Evolutionary conservation across 2,329 filamentous ascomycete genomes (phyloP).

Genomic region (Elsinoe batatas): DNA sequence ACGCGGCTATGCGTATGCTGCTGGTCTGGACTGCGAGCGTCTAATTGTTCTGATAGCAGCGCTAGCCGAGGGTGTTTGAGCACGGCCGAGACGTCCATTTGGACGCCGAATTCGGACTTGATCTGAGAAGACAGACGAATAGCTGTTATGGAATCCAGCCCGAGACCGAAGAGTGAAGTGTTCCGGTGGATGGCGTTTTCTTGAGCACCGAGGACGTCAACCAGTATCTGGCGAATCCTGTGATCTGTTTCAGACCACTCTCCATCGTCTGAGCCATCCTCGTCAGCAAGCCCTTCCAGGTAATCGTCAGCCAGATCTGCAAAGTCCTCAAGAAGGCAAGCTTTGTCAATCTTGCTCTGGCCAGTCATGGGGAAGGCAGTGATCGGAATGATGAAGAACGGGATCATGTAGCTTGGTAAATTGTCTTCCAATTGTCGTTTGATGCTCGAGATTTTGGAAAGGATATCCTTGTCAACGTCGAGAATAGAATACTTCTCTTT

Average conservation of each 20-base stretch:
- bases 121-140: slow-evolving; percentile 58
- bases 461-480: slow-evolving; percentile 25
- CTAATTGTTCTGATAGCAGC: slow-evolving; percentile 41
- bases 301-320: slow-evolving; percentile 34
- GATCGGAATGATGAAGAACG: slow-evolving; percentile 62
- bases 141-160: slow-evolving; percentile 73
- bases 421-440: slow-evolving; percentile 45
- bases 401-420: slow-evolving; percentile 71
- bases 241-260: slow-evolving; percentile 49
- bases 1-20: neutral
- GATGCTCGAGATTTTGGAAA: slow-evolving; percentile 34
- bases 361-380: slow-evolving; percentile 58
- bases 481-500: slow-evolving; percentile 30
- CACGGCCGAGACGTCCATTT: slow-evolving; percentile 57
- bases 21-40: slow-evolving; percentile 19
- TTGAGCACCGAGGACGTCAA: slow-evolving; percentile 40
- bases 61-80: slow-evolving; percentile 59
- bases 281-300: slow-evolving; percentile 32
- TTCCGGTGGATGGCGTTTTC: slow-evolving; percentile 45
- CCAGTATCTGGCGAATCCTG: slow-evolving; percentile 46
- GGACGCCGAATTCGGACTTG: slow-evolving; percentile 36
- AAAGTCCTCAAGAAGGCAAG: slow-evolving; percentile 42
- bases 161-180: slow-evolving; percentile 67
- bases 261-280: slow-evolving; percentile 27
- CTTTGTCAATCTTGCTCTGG: slow-evolving; percentile 64